Evolutionary conservation across 495 filamentous ascomycete species (phyloP), one percentile per base, ranked within the genome.

Genomic region (Hypoxylon cercidicola): DNA sequence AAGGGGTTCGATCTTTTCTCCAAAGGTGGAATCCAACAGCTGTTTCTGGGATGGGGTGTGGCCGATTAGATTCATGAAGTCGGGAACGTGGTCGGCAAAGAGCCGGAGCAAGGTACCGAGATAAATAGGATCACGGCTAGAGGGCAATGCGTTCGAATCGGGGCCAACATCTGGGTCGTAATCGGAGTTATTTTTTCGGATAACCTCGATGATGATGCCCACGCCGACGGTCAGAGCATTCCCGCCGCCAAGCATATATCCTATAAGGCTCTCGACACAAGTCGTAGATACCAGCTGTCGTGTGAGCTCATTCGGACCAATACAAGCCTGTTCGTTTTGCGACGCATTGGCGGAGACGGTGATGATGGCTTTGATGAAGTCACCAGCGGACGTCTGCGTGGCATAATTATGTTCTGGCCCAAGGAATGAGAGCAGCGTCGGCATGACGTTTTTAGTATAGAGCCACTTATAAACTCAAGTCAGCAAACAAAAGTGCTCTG

Each of bases 101-200:
- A 92, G 82, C 40, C 96, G 88, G 23, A 99, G 87, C n/a, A 98
- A 81, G 19, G 88, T 92, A 12, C 95, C 95, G 5, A 99, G 89
- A 68, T 98, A 99, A 55, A 99, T 99, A 4, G 95, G 96, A 71
- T 99, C 95, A 47, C 90, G 89, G 64, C 87, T 89, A 10, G 91
- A 91, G 2, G 93, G 93, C 51, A 86, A 77, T 9, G 90, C 84
- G 60, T 93, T 89, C 34, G 91, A 87, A 46, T 91, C 89, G 45
- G 88, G 82, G 43, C 90, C 84, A 62, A 90, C 89, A 64, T 98
- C 96, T 2, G 93, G 90, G 67, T 99, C 95, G 70, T 99, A 99
- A 75, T 99, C 95, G 0, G 96, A 98, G 71, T 99, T 99, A 71
- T 99, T 99, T 79, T 99, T 99, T 48, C 95, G 86, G 69, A 99